Conservation (phyloP, 2,329 filamentous ascomycete species). For the Tricladium varicosporioides region DNA sequence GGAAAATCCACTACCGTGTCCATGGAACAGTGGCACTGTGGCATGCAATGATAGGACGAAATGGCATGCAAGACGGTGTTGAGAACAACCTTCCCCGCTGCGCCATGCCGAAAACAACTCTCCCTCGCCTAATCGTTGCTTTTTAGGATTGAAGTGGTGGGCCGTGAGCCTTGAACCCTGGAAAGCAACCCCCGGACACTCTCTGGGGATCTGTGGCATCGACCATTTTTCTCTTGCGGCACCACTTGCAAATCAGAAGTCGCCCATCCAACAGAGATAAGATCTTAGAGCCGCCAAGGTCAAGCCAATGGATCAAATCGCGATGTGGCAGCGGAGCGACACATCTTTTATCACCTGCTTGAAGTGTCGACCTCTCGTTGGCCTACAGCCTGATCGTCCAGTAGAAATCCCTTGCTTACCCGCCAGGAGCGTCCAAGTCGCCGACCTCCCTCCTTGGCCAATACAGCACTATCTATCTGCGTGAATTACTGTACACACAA, state of each 20-base stretch:
- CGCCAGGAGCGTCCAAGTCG: constrained; percentile 6
- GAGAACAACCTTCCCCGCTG: constrained; percentile 1
- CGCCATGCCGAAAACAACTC: constrained; percentile 6
- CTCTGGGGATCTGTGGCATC: neutral
- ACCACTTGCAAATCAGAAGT: neutral
- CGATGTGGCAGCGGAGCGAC: neutral
- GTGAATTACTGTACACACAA: no score
- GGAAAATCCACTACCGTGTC: constrained; percentile 9
- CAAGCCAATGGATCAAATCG: neutral
- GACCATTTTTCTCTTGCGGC: neutral
- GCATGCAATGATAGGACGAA: constrained; percentile 1
- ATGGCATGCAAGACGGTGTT: neutral
- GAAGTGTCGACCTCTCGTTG: no score
- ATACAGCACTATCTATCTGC: neutral
- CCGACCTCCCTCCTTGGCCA: constrained; percentile 8
- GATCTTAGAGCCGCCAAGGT: neutral
- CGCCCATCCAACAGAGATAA: neutral
- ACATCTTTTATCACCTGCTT: neutral
- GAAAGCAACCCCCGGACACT: neutral
- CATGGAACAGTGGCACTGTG: constrained; percentile 7
- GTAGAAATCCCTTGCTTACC: neutral
- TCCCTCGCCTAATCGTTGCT: constrained; percentile 11
- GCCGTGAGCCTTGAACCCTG: no score
- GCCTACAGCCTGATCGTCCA: no score
- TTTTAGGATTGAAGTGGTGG: neutral